Conservation (phyloP, 345 rosid genomes). For the Murraya koenigii region DNA sequence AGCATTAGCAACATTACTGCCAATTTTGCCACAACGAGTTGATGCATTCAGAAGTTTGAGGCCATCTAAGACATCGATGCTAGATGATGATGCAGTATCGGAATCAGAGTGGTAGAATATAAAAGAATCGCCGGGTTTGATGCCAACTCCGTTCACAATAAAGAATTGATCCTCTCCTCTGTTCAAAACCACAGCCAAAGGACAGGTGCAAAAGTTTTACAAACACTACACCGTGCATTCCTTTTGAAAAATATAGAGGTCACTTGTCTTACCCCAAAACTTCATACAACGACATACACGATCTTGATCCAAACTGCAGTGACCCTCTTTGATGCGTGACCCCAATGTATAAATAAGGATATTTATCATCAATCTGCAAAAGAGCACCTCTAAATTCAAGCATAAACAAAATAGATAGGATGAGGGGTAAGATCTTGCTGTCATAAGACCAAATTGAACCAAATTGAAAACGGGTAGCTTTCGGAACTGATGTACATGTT, state of each 20-base stretch:
- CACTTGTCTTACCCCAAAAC: constrained; percentile 26
- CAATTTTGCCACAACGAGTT: background rate
- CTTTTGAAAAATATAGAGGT: background rate
- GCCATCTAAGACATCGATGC: constrained; percentile 5
- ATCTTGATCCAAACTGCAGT: background rate
- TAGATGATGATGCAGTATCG: constrained; percentile 24
- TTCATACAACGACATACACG: background rate
- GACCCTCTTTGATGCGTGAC: constrained; percentile 2
- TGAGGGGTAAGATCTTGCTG: background rate
- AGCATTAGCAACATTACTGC: background rate
- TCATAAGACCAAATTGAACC: background rate
- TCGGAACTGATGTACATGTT: background rate
- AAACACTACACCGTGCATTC: too few relatives aligned
- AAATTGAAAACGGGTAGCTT: background rate
- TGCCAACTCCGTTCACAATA: constrained; percentile 25
- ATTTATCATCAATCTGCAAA: constrained; percentile 4
- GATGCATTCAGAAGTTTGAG: constrained; percentile 14
- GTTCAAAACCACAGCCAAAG: background rate
- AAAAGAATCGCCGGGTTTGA: constrained; percentile 34
- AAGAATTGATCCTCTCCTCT: constrained; percentile 20
- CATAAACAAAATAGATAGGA: too few relatives aligned
- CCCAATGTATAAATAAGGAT: constrained; percentile 8
- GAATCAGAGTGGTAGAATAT: constrained; percentile 36
- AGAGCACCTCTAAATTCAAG: background rate
- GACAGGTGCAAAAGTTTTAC: too few relatives aligned